Conservation (phyloP, 108 stramenopile genomes). For the Cylindrotheca closterium region DNA sequence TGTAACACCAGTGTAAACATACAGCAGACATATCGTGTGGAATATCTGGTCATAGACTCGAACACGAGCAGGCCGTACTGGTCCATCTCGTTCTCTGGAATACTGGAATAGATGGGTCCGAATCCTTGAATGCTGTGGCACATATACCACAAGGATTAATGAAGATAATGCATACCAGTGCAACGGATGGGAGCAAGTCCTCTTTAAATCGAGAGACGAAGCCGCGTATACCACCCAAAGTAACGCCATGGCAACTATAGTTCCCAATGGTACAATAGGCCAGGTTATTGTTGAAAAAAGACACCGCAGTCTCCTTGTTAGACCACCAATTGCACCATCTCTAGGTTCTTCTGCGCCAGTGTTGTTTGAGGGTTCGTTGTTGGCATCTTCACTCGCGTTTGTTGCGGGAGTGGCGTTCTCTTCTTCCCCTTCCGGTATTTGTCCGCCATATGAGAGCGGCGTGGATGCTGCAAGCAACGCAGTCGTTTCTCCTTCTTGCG, state of each 20-base stretch:
- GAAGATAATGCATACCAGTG: constrained; percentile 48
- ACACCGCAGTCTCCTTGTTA: constrained; percentile 55
- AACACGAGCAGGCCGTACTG: constrained; percentile 52
- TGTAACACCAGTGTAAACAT: constrained; percentile 56
- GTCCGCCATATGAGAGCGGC: neutral
- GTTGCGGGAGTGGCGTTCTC: constrained; percentile 3
- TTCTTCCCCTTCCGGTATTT: neutral
- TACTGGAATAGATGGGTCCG: constrained; percentile 50
- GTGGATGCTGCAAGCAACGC: too few relatives aligned
- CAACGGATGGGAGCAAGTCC: constrained; percentile 54
- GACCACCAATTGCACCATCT: constrained; percentile 26
- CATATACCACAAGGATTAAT: constrained; percentile 42
- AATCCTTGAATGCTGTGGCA: constrained; percentile 50
- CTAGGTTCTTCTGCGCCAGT: neutral
- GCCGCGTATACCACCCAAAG: constrained; percentile 56
- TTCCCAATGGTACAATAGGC: constrained; percentile 60
- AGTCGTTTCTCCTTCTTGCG: too few relatives aligned
- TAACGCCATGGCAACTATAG: constrained; percentile 41
- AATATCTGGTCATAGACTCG: constrained; percentile 64
- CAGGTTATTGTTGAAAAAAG: constrained; percentile 55
- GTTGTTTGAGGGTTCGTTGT: constrained; percentile 8
- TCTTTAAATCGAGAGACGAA: constrained; percentile 38
- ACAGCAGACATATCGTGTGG: constrained; percentile 57
- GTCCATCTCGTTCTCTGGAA: constrained; percentile 56
- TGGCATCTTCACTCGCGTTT: constrained; percentile 9